These are phyloP conservation scores for Letharia lupina DNA, from an alignment of 495 filamentous ascomycete species.

Conservation along the genomic window DNA sequence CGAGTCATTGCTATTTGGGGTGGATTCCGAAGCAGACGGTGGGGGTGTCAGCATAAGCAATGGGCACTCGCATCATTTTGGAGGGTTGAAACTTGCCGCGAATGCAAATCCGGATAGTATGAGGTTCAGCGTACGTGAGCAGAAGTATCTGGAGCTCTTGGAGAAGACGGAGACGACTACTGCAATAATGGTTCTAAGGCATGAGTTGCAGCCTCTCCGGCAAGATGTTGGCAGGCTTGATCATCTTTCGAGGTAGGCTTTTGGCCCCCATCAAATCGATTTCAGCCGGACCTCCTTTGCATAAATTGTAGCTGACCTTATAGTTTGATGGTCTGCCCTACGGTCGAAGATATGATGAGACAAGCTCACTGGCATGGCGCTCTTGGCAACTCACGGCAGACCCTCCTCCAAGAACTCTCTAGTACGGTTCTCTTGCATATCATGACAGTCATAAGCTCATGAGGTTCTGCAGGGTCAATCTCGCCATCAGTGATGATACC, in stretches of 20 bases:
- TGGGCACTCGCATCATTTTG: slow-evolving; percentile 20
- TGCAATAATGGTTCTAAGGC: slow-evolving; percentile 72
- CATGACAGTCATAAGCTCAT: not conserved
- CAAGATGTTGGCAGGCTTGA: slow-evolving; percentile 69
- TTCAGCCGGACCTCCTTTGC: not conserved
- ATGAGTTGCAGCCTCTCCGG: slow-evolving; percentile 81
- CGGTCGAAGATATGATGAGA: slow-evolving; percentile 66
- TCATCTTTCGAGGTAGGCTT: slow-evolving; percentile 65
- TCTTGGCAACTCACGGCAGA: slow-evolving; percentile 40
- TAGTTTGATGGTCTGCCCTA: slow-evolving; percentile 80
- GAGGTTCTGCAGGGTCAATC: slow-evolving; percentile 60
- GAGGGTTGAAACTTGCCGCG: slow-evolving; percentile 44
- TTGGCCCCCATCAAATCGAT: not conserved
- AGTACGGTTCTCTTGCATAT: slow-evolving; percentile 44
- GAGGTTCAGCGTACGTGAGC: slow-evolving; percentile 76
- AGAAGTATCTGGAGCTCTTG: slow-evolving; percentile 90
- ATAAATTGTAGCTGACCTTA: slow-evolving; percentile 15
- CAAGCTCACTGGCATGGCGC: slow-evolving; percentile 87
- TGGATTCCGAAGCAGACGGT: slow-evolving; percentile 41
- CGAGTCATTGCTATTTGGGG: slow-evolving; percentile 67
- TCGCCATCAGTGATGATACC: slow-evolving; percentile 98
- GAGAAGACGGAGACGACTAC: slow-evolving; percentile 63
- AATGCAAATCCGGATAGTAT: slow-evolving; percentile 52
- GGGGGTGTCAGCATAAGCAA: slow-evolving; percentile 37
- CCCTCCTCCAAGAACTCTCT: slow-evolving; percentile 72